These are phyloP conservation scores for Kwoniella europaea DNA, from an alignment of 768 basidiomycete species.

Conservation along the genomic window DNA sequence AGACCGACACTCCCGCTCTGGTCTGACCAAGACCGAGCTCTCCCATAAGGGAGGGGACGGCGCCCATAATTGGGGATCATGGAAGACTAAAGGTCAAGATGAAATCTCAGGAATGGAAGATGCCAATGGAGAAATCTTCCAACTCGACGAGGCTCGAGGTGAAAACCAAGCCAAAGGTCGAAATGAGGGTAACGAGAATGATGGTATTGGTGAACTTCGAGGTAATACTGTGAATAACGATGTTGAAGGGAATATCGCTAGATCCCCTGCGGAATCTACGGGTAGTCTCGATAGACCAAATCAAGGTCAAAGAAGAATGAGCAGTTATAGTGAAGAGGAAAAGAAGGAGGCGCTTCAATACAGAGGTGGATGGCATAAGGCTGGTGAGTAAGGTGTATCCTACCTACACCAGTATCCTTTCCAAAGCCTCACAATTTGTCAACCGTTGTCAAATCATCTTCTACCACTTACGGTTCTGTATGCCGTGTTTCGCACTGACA, in stretches of 20 bases:
- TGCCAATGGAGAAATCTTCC: conserved; percentile 14
- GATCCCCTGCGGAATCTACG: conserved; percentile 28
- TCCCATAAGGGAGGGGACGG: conserved; percentile 71
- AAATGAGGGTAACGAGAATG: conserved; percentile 16
- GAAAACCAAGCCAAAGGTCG: conserved; percentile 4
- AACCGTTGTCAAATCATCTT: no score
- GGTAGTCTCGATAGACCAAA: conserved; percentile 39
- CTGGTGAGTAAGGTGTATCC: conserved; percentile 49
- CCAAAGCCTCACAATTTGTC: no score
- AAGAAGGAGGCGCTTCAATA: conserved; percentile 71
- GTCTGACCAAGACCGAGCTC: conserved; percentile 70
- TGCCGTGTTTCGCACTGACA: neutral
- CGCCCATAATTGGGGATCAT: conserved; percentile 81
- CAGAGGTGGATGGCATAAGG: conserved; percentile 69
- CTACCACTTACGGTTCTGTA: neutral
- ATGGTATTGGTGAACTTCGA: neutral
- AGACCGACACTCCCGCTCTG: conserved; percentile 47
- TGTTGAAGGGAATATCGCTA: conserved; percentile 12
- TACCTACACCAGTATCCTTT: neutral
- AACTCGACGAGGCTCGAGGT: neutral
- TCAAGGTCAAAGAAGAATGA: conserved; percentile 51
- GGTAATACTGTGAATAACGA: conserved; percentile 5
- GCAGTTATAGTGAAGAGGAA: conserved; percentile 68
- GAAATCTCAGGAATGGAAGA: conserved; percentile 60
- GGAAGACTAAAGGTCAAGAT: conserved; percentile 68